These are phyloP conservation scores for Chalciporus sp. DNA, from an alignment of 1,284 basidiomycete genomes.

Conservation along the genomic window DNA sequence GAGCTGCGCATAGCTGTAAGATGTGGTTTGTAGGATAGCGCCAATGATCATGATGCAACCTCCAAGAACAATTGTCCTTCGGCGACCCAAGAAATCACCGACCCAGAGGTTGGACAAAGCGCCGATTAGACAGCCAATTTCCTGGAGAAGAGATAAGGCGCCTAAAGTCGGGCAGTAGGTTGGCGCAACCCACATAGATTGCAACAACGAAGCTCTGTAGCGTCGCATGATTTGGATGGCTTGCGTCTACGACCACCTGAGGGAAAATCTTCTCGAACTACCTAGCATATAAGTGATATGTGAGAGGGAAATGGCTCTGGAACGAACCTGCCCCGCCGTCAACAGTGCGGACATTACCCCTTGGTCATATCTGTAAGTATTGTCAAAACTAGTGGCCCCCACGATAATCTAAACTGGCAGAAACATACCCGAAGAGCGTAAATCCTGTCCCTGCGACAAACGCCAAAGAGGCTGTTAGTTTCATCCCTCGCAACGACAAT, in stretches of 20 bases:
- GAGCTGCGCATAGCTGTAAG: constrained; percentile 51
- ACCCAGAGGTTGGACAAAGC: constrained; percentile 50
- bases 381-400: constrained; percentile 2
- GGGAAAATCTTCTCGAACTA: constrained; percentile 35
- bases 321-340: constrained; percentile 30
- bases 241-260: constrained; percentile 30
- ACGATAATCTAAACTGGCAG: not conserved
- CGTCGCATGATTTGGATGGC: constrained; percentile 33
- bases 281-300: constrained; percentile 3
- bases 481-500: constrained; percentile 26
- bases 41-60: constrained; percentile 56
- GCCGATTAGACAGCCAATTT: constrained; percentile 42
- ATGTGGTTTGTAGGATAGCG: constrained; percentile 49
- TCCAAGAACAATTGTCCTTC: constrained; percentile 50
- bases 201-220: constrained; percentile 37
- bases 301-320: not conserved
- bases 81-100: constrained; percentile 51
- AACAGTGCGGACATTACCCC: constrained; percentile 37
- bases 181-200: constrained; percentile 24
- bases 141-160: constrained; percentile 13
- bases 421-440: constrained; percentile 34
- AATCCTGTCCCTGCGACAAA: constrained; percentile 34
- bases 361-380: constrained; percentile 31
- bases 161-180: too few species aligned
- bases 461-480: constrained; percentile 27